Evolutionary conservation across 202 grass and related monocot species (phyloP).

Genomic region (Panicum virgatum): DNA sequence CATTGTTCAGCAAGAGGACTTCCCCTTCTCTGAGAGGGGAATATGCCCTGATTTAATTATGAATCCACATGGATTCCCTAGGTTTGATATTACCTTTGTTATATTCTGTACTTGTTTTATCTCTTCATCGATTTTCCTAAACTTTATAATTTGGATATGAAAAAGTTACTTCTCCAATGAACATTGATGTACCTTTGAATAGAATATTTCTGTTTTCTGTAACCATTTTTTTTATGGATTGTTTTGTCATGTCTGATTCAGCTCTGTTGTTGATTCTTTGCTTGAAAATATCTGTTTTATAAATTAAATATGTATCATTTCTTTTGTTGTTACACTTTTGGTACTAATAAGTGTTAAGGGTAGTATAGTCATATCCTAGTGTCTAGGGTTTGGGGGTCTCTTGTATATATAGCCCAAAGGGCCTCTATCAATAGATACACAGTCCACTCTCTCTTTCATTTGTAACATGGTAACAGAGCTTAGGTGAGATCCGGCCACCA

Average conservation of each 20-base stretch:
- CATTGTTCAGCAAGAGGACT: slow-evolving; percentile 97
- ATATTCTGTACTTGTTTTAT: slow-evolving; percentile 22
- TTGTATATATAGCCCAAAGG: too few relatives aligned
- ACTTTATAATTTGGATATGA: slow-evolving; percentile 5
- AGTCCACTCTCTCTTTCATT: too few relatives aligned
- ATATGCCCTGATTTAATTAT: slow-evolving; percentile 99
- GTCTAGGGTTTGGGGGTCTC: too few relatives aligned
- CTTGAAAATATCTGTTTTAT: not conserved
- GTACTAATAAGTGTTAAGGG: not conserved
- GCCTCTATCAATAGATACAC: too few relatives aligned
- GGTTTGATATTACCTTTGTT: slow-evolving; percentile 54
- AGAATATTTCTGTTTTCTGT: slow-evolving; percentile 11
- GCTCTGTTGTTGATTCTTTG: slow-evolving; percentile 3
- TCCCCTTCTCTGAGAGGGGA: slow-evolving; percentile 93
- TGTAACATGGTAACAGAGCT: too few relatives aligned
- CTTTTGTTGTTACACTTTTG: not conserved
- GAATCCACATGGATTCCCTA: slow-evolving; percentile 98
- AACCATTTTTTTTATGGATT: not conserved
- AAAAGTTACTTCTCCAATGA: not conserved
- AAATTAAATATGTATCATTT: slow-evolving; percentile 16
- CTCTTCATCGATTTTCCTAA: slow-evolving; percentile 38
- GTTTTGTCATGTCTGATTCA: not conserved
- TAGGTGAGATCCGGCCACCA: too few relatives aligned
- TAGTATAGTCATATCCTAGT: too few relatives aligned
- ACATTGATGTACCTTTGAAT: not conserved